phyloP scores from a whole-genome alignment of 83 land plant species.

The Picea abies region DNA sequence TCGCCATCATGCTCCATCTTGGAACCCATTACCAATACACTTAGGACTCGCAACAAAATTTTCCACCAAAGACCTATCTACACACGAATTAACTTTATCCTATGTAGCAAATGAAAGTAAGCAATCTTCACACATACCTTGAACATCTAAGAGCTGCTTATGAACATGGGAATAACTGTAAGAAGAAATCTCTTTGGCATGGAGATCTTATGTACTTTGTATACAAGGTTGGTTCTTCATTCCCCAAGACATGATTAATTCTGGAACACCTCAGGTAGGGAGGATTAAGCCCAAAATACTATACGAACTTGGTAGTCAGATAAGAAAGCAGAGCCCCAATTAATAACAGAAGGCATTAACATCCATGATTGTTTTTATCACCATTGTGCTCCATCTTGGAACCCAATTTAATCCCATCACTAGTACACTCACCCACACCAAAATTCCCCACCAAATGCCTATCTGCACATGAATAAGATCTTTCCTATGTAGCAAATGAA shows the following conservation, averaged over 20 bases:
- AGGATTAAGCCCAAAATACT: slow-evolving; percentile 36
- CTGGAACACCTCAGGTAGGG: slow-evolving; percentile 67
- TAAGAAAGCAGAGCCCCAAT: slow-evolving; percentile 43
- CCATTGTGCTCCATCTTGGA: not conserved
- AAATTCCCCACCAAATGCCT: slow-evolving; percentile 39
- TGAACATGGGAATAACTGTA: slow-evolving; percentile 52
- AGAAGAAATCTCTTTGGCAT: slow-evolving; percentile 62
- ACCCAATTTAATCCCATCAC: slow-evolving; percentile 12
- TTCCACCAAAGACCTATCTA: slow-evolving; percentile 39
- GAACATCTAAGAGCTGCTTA: slow-evolving; percentile 48
- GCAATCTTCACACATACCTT: slow-evolving; percentile 58
- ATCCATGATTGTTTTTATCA: slow-evolving; percentile 30
- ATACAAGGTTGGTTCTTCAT: slow-evolving; percentile 27
- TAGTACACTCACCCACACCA: slow-evolving; percentile 23
- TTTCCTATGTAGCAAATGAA: slow-evolving; percentile 43
- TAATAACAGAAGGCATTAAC: slow-evolving; percentile 45
- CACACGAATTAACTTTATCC: slow-evolving; percentile 33
- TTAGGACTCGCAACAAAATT: slow-evolving; percentile 34
- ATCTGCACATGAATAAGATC: slow-evolving; percentile 38
- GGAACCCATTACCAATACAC: slow-evolving; percentile 12
- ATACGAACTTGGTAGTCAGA: slow-evolving; percentile 47
- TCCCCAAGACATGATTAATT: slow-evolving; percentile 55
- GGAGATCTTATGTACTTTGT: slow-evolving; percentile 40
- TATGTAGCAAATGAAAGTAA: slow-evolving; percentile 44
- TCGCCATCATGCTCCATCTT: not conserved